These are phyloP conservation scores for Russula brevipes DNA, from an alignment of 768 basidiomycete species.

Conservation along the genomic window DNA sequence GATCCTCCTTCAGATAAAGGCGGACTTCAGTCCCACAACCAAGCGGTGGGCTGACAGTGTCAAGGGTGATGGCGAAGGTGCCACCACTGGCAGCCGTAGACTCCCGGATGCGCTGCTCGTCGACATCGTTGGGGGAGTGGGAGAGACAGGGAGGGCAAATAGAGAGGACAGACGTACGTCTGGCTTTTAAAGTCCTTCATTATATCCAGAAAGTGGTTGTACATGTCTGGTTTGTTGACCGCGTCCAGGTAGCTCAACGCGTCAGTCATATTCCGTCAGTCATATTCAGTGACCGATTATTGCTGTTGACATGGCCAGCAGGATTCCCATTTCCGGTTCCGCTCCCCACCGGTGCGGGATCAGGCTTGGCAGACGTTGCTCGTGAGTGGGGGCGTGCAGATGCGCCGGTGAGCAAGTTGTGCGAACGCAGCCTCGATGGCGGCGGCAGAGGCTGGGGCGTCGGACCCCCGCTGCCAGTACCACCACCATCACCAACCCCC, in stretches of 20 bases:
- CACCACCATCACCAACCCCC: neutral
- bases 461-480: neutral
- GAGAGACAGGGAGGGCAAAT: neutral
- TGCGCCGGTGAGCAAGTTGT: conserved; percentile 12
- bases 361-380: conserved; percentile 19
- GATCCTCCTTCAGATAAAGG: conserved; percentile 95
- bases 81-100: conserved; percentile 99
- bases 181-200: conserved; percentile 99
- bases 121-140: conserved; percentile 71
- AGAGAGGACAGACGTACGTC: conserved; percentile 48
- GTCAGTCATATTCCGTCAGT: too few species aligned
- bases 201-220: conserved; percentile 91
- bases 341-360: neutral
- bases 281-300: conserved; percentile 72
- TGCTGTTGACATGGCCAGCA: conserved; percentile 1
- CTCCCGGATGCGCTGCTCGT: conserved; percentile 99
- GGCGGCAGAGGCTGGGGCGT: neutral
- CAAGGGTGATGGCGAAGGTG: conserved; percentile 97
- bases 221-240: conserved; percentile 89
- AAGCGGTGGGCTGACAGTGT: conserved; percentile 83
- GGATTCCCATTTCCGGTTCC: neutral
- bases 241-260: conserved; percentile 91
- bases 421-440: conserved; percentile 11
- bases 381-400: conserved; percentile 16
- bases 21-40: conserved; percentile 92